phyloP scores from a whole-genome alignment of 768 basidiomycete species.

The Boletus barrowsii region DNA sequence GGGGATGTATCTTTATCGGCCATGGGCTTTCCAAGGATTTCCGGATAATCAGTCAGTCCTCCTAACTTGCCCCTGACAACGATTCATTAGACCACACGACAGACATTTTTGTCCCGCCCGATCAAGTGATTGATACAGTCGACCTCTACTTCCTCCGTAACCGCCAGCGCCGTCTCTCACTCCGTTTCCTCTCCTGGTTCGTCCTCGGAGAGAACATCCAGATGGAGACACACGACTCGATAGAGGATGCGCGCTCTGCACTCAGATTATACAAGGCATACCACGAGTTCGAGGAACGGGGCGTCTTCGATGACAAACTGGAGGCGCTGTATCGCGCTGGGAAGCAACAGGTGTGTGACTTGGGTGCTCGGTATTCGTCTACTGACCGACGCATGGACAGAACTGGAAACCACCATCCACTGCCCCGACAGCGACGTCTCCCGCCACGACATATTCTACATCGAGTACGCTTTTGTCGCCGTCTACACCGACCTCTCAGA shows the following conservation, averaged over 20 bases:
- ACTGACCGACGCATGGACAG: slow-evolving; percentile 28
- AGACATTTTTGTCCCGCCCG: slow-evolving; percentile 96
- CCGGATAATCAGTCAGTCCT: slow-evolving; percentile 87
- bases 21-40: slow-evolving; percentile 98
- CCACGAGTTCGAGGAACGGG: slow-evolving; percentile 68
- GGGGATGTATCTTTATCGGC: slow-evolving; percentile 94
- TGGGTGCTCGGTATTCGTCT: background rate
- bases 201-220: slow-evolving; percentile 92
- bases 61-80: background rate
- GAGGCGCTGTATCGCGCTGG: slow-evolving; percentile 83
- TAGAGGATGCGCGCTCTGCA: slow-evolving; percentile 91
- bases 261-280: slow-evolving; percentile 82
- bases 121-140: slow-evolving; percentile 96
- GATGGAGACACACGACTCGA: slow-evolving; percentile 94
- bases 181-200: slow-evolving; percentile 93
- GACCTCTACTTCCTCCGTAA: slow-evolving; percentile 86
- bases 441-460: background rate
- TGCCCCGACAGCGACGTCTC: slow-evolving; percentile 8
- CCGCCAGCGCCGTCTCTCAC: slow-evolving; percentile 83
- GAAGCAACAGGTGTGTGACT: slow-evolving; percentile 59
- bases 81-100: background rate
- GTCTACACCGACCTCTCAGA: slow-evolving; percentile 2
- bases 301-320: slow-evolving; percentile 80
- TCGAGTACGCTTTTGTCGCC: slow-evolving; percentile 1
- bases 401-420: slow-evolving; percentile 50